A percentile compares a stretch with the other conserved stretches of the same genome.
phyloP scores from a whole-genome alignment of 768 basidiomycete species.

The Phylloporus sp. region DNA sequence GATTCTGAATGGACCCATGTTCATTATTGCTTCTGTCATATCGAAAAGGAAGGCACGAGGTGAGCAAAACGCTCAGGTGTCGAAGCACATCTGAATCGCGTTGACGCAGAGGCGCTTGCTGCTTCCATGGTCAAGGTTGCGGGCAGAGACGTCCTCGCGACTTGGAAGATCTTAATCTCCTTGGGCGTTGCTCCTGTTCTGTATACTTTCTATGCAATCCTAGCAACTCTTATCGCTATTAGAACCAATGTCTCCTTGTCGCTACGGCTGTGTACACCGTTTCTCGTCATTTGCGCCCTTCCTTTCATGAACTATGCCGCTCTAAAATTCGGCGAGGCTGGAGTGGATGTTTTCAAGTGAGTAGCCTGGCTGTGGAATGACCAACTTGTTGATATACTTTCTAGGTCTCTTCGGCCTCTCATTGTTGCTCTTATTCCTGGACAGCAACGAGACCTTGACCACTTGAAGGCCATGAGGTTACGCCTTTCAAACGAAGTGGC shows the following conservation, averaged over 20 bases:
- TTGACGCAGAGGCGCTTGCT: constrained; percentile 78
- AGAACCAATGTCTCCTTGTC: constrained; percentile 57
- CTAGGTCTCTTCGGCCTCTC: constrained; percentile 84
- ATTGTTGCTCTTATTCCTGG: constrained; percentile 85
- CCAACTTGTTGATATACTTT: constrained; percentile 8
- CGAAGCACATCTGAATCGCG: not conserved
- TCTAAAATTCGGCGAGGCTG: constrained; percentile 95
- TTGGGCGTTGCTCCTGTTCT: constrained; percentile 85
- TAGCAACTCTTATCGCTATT: constrained; percentile 70
- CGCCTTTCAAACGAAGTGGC: constrained; percentile 80
- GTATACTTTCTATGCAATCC: constrained; percentile 75
- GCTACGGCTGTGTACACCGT: constrained; percentile 71
- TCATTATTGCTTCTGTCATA: constrained; percentile 82
- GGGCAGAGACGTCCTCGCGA: constrained; percentile 93
- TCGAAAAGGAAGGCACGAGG: constrained; percentile 89
- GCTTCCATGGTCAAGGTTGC: constrained; percentile 93
- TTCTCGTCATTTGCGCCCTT: constrained; percentile 64
- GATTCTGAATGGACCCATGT: constrained; percentile 88
- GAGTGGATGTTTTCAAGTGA: constrained; percentile 94
- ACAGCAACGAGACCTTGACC: constrained; percentile 74
- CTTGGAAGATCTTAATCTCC: constrained; percentile 96
- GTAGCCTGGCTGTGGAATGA: constrained; percentile 25
- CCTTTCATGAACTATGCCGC: constrained; percentile 92
- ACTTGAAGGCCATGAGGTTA: constrained; percentile 67
- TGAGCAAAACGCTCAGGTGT: constrained; percentile 23